phyloP scores from a whole-genome alignment of 352 stramenopile genomes.

The Bremia lactucae region DNA sequence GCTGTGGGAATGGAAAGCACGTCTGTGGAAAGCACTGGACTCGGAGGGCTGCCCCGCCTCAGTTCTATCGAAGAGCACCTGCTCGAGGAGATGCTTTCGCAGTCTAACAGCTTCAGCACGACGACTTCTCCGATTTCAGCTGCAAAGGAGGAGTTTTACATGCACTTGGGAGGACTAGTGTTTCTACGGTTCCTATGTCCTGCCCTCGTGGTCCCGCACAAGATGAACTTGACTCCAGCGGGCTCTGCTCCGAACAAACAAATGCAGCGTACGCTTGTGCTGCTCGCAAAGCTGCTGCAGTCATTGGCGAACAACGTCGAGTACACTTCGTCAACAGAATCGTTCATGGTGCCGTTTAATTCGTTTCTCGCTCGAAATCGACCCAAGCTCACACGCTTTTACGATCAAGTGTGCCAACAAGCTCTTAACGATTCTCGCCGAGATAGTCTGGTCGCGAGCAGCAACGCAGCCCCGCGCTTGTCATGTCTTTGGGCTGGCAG shows the following conservation, averaged over 20 bases:
- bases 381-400: slow-evolving; percentile 48
- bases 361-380: slow-evolving; percentile 52
- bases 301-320: slow-evolving; percentile 72
- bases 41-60: slow-evolving; percentile 33
- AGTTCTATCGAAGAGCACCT: slow-evolving; percentile 45
- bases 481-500: slow-evolving; percentile 47
- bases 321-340: slow-evolving; percentile 43
- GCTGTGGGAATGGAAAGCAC: slow-evolving; percentile 40
- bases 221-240: slow-evolving; percentile 50
- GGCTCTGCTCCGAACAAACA: slow-evolving; percentile 27
- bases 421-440: slow-evolving; percentile 46
- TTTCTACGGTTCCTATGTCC: slow-evolving; percentile 76
- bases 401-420: slow-evolving; percentile 68
- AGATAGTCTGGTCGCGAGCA: slow-evolving; percentile 48
- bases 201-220: slow-evolving; percentile 61
- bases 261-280: slow-evolving; percentile 56
- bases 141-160: slow-evolving; percentile 59
- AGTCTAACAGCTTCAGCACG: slow-evolving; percentile 14
- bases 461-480: slow-evolving; percentile 47
- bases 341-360: slow-evolving; percentile 77
- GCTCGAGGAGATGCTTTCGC: slow-evolving; percentile 20
- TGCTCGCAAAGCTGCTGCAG: slow-evolving; percentile 75
- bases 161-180: slow-evolving; percentile 64
- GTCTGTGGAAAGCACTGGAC: slow-evolving; percentile 17
- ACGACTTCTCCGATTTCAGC: slow-evolving; percentile 15